phyloP scores from a whole-genome alignment of 2,329 filamentous ascomycete species.

The Neofusicoccum parvum region DNA sequence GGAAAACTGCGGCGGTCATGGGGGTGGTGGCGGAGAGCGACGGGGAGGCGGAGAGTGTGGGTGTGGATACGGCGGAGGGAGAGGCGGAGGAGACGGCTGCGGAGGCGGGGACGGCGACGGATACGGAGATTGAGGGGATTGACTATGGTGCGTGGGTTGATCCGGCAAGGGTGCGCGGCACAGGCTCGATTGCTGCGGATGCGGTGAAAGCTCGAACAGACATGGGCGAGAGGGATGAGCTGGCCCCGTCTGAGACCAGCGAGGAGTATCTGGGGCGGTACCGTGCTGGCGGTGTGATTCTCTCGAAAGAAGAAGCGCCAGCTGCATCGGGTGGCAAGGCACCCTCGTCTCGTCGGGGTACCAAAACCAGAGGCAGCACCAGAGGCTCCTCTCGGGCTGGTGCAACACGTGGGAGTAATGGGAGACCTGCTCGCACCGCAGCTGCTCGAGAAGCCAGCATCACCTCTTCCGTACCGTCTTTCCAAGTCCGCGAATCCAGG shows the following conservation, averaged over 20 bases:
- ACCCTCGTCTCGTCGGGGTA: not conserved
- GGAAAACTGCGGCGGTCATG: not conserved
- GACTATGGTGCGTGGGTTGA: not conserved
- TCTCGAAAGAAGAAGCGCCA: not conserved
- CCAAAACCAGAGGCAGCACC: not conserved
- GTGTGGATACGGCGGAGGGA: not conserved
- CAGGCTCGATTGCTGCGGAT: not conserved
- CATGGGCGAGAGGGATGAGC: not conserved
- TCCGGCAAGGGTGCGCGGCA: not conserved
- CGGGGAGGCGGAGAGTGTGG: not conserved
- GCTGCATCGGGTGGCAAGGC: too few relatives aligned
- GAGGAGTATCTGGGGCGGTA: not conserved
- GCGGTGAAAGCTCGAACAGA: too few relatives aligned
- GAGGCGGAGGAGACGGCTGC: not conserved
- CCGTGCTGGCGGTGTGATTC: not conserved
- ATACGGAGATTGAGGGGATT: not conserved
- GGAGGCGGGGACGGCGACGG: not conserved
- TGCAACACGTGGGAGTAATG: not conserved
- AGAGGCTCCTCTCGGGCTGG: not conserved
- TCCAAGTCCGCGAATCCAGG: not conserved
- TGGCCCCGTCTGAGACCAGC: not conserved
- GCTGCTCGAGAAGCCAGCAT: not conserved
- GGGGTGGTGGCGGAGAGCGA: not conserved
- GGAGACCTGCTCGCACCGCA: not conserved
- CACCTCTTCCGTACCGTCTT: not conserved